These are phyloP conservation scores for Eryngium alpinum DNA, from an alignment of 140 eudicot species.

Conservation along the genomic window DNA sequence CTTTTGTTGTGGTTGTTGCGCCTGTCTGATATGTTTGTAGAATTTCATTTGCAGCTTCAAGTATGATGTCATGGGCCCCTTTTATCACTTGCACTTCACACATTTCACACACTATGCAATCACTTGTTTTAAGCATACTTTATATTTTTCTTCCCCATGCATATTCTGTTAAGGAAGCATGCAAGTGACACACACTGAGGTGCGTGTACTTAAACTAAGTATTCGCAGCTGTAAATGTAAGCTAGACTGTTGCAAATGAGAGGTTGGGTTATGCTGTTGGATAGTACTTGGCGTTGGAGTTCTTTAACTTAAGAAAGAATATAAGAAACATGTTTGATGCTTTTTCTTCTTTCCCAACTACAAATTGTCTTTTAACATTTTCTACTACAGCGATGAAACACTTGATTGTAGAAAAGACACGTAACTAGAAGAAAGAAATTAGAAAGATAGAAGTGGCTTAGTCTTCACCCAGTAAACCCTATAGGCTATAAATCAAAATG, in stretches of 20 bases:
- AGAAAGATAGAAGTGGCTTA: conserved; percentile 11
- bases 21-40: too few relatives aligned
- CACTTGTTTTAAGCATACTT: too few relatives aligned
- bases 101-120: too few relatives aligned
- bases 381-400: conserved; percentile 1
- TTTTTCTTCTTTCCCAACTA: conserved; percentile 7
- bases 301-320: conserved; percentile 2
- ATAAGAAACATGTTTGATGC: conserved; percentile 19
- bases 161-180: too few relatives aligned
- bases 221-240: not conserved
- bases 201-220: not conserved
- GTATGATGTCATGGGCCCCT: too few relatives aligned
- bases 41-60: too few relatives aligned
- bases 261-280: not conserved
- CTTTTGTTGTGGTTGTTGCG: too few relatives aligned
- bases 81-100: too few relatives aligned
- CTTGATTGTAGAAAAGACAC: conserved; percentile 8
- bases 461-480: conserved; percentile 3
- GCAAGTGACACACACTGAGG: too few relatives aligned
- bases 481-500: conserved; percentile 13
- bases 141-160: too few relatives aligned
- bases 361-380: too few relatives aligned
- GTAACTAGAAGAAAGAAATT: conserved; percentile 1
- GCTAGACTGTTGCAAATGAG: not conserved
- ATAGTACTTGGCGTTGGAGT: not conserved